phyloP scores from a whole-genome alignment of 1,139 yeast species.

The Geotrichum candidum region DNA sequence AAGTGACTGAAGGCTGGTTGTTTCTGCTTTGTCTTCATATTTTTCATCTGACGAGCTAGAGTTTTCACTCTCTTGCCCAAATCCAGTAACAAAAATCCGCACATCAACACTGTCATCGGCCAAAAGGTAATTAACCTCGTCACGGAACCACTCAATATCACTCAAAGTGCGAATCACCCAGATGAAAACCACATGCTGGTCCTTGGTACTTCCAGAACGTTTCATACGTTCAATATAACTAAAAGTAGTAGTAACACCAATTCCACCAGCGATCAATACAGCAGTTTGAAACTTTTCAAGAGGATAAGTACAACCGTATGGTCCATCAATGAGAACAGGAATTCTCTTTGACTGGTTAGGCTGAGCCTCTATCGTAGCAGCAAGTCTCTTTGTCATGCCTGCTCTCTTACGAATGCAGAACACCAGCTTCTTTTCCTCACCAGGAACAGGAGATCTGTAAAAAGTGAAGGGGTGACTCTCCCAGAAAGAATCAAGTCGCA shows the following conservation, averaged over 20 bases:
- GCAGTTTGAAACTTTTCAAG: slow-evolving; percentile 45
- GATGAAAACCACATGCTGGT: slow-evolving; percentile 39
- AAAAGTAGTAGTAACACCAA: slow-evolving; percentile 55
- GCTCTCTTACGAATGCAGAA: slow-evolving; percentile 33
- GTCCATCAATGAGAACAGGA: slow-evolving; percentile 49
- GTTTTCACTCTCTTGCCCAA: neutral
- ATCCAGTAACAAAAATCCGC: slow-evolving; percentile 31
- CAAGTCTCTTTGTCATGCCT: slow-evolving; percentile 28
- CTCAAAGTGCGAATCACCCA: slow-evolving; percentile 50
- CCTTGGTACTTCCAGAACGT: slow-evolving; percentile 20
- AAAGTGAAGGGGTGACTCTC: slow-evolving; percentile 70
- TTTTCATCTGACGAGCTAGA: neutral
- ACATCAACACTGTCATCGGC: slow-evolving; percentile 31
- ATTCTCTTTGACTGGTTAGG: slow-evolving; percentile 20
- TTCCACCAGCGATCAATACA: slow-evolving; percentile 56
- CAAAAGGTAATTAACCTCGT: slow-evolving; percentile 41
- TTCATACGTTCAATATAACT: slow-evolving; percentile 26
- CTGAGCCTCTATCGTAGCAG: slow-evolving; percentile 15
- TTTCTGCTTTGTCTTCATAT: neutral
- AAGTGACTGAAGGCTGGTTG: neutral
- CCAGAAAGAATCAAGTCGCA: slow-evolving; percentile 43
- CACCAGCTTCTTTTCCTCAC: slow-evolving; percentile 27
- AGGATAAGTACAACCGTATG: slow-evolving; percentile 49
- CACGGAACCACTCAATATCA: slow-evolving; percentile 46
- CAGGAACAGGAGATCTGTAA: slow-evolving; percentile 30